phyloP scores from a whole-genome alignment of 495 filamentous ascomycete genomes.

The Haplographium delicatum region DNA sequence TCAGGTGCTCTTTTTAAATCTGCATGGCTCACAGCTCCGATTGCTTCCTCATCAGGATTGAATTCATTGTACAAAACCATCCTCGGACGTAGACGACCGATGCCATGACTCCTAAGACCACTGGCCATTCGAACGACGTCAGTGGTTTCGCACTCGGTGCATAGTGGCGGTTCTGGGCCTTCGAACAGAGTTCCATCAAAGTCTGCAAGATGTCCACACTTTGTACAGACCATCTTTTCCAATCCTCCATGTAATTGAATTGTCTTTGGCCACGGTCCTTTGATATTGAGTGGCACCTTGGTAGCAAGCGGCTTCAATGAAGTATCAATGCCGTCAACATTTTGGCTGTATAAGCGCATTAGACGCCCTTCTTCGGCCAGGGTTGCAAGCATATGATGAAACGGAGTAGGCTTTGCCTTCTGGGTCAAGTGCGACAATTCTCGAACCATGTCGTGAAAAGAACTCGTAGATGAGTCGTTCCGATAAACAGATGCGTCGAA shows the following conservation, averaged over 20 bases:
- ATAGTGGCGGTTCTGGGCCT: constrained; percentile 78
- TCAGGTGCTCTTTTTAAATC: constrained; percentile 84
- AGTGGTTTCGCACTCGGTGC: constrained; percentile 64
- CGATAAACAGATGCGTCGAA: constrained; percentile 98
- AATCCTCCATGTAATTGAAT: constrained; percentile 93
- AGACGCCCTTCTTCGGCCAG: constrained; percentile 84
- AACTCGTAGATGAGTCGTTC: constrained; percentile 76
- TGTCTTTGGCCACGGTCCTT: constrained; percentile 88
- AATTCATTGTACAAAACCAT: constrained; percentile 98
- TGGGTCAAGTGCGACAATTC: constrained; percentile 70
- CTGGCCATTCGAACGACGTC: constrained; percentile 73
- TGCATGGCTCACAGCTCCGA: constrained; percentile 78
- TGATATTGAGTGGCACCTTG: constrained; percentile 54
- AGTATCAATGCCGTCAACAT: constrained; percentile 92
- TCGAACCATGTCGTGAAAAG: constrained; percentile 95
- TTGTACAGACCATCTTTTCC: constrained; percentile 92
- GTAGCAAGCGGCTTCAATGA: constrained; percentile 75
- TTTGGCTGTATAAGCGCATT: constrained; percentile 91
- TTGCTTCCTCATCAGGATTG: constrained; percentile 93
- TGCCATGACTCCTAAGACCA: constrained; percentile 89
- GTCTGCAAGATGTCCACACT: constrained; percentile 67
- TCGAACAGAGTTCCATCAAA: constrained; percentile 79
- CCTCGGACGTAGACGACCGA: constrained; percentile 82
- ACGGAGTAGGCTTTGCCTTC: constrained; percentile 74
- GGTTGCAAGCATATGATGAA: constrained; percentile 90